These are phyloP conservation scores for Alopecurus myosuroides DNA, from an alignment of 176 grass and related monocot genomes.

Conservation along the genomic window DNA sequence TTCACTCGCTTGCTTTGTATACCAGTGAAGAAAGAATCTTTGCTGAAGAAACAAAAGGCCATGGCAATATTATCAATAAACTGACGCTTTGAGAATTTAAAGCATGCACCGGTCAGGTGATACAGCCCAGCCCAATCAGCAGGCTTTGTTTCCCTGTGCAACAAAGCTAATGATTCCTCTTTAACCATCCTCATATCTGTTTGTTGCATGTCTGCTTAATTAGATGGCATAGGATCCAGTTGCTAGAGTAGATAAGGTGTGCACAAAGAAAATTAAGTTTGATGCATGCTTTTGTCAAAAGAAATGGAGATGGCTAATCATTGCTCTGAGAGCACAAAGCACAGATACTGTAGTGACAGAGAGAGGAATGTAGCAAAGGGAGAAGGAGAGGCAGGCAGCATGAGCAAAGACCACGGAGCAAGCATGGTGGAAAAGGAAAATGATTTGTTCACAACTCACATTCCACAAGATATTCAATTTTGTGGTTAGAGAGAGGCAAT, in stretches of 20 bases:
- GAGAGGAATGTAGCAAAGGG: not conserved
- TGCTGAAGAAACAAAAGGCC: not conserved
- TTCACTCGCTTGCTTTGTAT: conserved; percentile 4
- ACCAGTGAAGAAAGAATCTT: not conserved
- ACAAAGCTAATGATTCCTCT: not conserved
- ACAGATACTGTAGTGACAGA: not conserved
- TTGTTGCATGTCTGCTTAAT: not conserved
- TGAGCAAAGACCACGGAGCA: not conserved
- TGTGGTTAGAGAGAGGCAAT: not conserved
- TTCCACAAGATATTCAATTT: not conserved
- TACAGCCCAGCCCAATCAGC: not conserved
- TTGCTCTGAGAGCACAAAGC: conserved; percentile 18
- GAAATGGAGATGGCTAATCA: conserved; percentile 14
- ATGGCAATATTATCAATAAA: not conserved
- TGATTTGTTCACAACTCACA: not conserved
- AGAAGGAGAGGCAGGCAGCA: not conserved
- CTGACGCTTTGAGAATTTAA: not conserved
- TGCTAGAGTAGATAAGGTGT: not conserved
- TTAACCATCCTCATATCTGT: not conserved
- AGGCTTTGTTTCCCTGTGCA: not conserved
- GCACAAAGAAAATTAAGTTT: not conserved
- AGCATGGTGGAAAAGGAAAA: not conserved
- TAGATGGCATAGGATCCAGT: not conserved
- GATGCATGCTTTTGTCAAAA: not conserved
- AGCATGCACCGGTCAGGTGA: conserved; percentile 4